Base-by-base conservation (phyloP, 805 yeast species). In the Pichia ethanolica region DNA sequence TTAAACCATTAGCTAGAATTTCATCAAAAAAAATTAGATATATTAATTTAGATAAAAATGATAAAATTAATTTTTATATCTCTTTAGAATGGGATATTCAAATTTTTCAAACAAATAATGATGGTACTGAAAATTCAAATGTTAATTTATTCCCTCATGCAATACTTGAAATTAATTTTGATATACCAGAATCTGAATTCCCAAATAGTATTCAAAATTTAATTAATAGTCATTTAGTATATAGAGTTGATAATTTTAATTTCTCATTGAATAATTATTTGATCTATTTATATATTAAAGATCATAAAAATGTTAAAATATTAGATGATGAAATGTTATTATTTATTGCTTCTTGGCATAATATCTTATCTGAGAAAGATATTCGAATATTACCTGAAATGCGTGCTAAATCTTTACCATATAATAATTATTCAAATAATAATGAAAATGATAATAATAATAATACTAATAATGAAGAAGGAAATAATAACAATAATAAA, bases 111-210 rank as follows among this genome's bases (percentile, higher is more conserved):
- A 36, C 48, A 2, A 39, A 46, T 10, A 30, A 47, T 7, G 44
- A 52, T 39, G 37, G 41, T 14, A 26, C 45, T 2, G 46, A 51
- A 9, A 50, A 55, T 12, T n/a, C 37, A 3, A 26, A 39, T 7
- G 4, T 51, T 3, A 49, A 41, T 3, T 11, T 32, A 1, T 77
- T 79, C 56, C 82, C 83, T 3, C 74, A 76, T 56, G 70, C 79
- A 0, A 66, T 77, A 0, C 61, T 81, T 33, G 77, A 75, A 48
- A 59, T 81, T 26, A 62, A 76, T 25, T 77, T 77, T 67, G 71
- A 70, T 35, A 68, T 68, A 1, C 57, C 66, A 6, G 45, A 68
- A 8, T 51, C 61, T 43, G 48, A 44, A 5, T 53, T 67, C n/a
- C 78, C 77, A 0, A 44, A 54, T 1, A 62, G 69, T 57, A 56